These are phyloP conservation scores for Talaromyces sp. DNA, from an alignment of 2,329 filamentous ascomycete species.

Conservation along the genomic window DNA sequence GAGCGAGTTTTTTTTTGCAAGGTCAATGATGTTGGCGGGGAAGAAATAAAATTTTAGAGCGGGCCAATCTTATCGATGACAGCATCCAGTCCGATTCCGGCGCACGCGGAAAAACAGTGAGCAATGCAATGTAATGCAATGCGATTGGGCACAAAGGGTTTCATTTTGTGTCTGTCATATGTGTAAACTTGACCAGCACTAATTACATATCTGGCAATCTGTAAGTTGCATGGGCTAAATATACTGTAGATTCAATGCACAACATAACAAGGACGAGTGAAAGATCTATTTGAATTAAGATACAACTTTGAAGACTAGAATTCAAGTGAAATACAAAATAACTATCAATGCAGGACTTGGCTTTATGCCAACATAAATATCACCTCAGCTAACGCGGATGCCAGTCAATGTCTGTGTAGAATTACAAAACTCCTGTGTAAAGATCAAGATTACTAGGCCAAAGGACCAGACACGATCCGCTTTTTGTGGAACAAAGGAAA, in stretches of 20 bases:
- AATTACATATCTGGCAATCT: neutral
- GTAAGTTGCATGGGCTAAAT: neutral
- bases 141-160: neutral
- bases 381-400: neutral
- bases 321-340: neutral
- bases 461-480: neutral
- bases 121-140: neutral
- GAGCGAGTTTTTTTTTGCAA: neutral
- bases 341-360: neutral
- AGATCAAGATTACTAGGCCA: neutral
- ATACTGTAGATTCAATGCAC: no score
- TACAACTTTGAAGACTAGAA: neutral
- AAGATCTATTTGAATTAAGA: neutral
- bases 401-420: neutral
- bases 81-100: conserved; percentile 7
- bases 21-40: conserved; percentile 5
- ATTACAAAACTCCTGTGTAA: neutral
- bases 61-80: conserved; percentile 8
- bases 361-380: neutral
- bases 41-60: conserved; percentile 8
- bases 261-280: neutral
- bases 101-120: neutral
- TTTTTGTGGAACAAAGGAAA: conserved; percentile 24
- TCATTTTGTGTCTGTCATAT: neutral
- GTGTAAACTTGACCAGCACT: neutral